Evolutionary conservation across 352 stramenopile genomes (phyloP).

Genomic region (Blastocystis sp.): DNA sequence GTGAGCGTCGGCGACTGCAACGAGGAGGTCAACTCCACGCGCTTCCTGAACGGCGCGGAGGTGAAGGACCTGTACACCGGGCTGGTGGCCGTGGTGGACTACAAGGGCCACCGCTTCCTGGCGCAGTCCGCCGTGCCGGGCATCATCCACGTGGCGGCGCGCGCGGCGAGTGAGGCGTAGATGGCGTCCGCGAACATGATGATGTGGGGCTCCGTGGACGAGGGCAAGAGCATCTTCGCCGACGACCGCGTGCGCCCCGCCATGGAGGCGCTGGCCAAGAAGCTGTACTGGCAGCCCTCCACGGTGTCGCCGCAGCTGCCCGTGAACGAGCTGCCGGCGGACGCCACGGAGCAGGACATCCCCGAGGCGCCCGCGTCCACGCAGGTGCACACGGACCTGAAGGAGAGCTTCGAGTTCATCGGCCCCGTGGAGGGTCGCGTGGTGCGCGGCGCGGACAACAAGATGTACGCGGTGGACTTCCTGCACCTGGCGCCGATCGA

Average conservation of each 20-base stretch:
- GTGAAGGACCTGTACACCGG: conserved; percentile 34
- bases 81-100: conserved; percentile 48
- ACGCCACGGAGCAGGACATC: conserved; percentile 4
- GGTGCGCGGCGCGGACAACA: conserved; percentile 48
- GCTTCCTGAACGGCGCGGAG: conserved; percentile 41
- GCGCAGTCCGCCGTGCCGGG: conserved; percentile 41
- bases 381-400: neutral
- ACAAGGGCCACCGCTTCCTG: conserved; percentile 61
- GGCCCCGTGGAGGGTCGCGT: conserved; percentile 65
- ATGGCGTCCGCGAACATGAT: conserved; percentile 60
- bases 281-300: conserved; percentile 39
- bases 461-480: conserved; percentile 65
- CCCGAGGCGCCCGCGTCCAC: neutral
- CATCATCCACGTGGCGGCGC: neutral
- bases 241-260: conserved; percentile 20
- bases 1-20: conserved; percentile 21
- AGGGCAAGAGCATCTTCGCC: conserved; percentile 52
- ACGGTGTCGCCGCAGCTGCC: neutral
- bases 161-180: neutral
- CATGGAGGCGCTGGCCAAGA: conserved; percentile 30
- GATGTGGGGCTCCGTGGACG: conserved; percentile 54
- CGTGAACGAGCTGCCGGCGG: neutral
- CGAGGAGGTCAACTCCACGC: conserved; percentile 52
- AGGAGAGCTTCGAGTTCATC: conserved; percentile 39
- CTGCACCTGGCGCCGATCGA: conserved; percentile 55